These are phyloP conservation scores for Ceratocystis alfenasii DNA, from an alignment of 2,329 filamentous ascomycete species.

Conservation along the genomic window DNA sequence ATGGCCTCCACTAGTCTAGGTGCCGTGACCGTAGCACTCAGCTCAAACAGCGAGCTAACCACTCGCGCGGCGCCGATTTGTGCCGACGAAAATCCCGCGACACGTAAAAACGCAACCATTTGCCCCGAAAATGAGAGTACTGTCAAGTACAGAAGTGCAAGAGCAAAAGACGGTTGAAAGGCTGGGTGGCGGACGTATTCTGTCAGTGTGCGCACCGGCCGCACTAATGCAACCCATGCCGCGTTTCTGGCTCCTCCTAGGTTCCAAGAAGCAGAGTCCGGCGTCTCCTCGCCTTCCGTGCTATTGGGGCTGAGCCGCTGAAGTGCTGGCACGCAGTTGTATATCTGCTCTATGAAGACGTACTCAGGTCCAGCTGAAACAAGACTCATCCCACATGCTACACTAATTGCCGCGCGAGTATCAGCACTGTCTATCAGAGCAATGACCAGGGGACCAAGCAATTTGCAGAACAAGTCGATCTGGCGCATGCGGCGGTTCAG, in stretches of 20 bases:
- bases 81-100: conserved; percentile 39
- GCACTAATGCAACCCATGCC: not conserved
- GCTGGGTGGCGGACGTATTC: conserved; percentile 44
- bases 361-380: conserved; percentile 42
- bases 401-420: conserved; percentile 37
- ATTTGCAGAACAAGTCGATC: conserved; percentile 49
- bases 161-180: conserved; percentile 48
- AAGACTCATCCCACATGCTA: conserved; percentile 39
- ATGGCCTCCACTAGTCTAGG: conserved; percentile 44
- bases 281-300: too few species aligned
- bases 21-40: conserved; percentile 49
- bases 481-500: conserved; percentile 51
- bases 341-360: conserved; percentile 34
- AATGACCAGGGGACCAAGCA: conserved; percentile 45
- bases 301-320: not conserved
- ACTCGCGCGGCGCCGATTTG: conserved; percentile 44
- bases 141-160: conserved; percentile 50
- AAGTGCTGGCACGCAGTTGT: conserved; percentile 25
- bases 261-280: not conserved
- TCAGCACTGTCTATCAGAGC: conserved; percentile 40
- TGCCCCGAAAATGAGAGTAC: conserved; percentile 48
- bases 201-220: conserved; percentile 25
- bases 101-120: conserved; percentile 52
- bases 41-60: conserved; percentile 42
- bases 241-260: not conserved